Conservation (phyloP, 2,329 filamentous ascomycete genomes). For the Pyrenochaeta sp. region DNA sequence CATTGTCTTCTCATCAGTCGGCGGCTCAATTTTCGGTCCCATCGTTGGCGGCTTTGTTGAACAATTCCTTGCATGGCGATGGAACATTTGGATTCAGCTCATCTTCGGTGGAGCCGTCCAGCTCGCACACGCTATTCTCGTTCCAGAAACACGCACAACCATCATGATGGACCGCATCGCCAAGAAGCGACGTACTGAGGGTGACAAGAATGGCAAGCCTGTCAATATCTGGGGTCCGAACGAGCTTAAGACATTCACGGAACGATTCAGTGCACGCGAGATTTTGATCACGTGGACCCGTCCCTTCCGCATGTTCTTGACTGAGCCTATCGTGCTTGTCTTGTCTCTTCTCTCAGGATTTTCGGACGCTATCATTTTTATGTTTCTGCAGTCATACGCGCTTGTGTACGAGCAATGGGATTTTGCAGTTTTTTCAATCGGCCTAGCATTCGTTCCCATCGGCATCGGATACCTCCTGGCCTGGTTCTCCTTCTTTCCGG, state of each 20-base stretch:
- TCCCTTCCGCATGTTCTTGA: constrained; percentile 78
- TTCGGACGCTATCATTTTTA: constrained; percentile 80
- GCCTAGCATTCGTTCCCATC: constrained; percentile 68
- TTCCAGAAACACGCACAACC: constrained; percentile 80
- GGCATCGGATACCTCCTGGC: constrained; percentile 70
- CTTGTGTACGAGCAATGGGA: constrained; percentile 74
- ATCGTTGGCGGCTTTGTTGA: constrained; percentile 82
- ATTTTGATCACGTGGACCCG: constrained; percentile 61
- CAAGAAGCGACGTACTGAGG: constrained; percentile 73
- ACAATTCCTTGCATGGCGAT: constrained; percentile 74
- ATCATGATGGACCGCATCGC: constrained; percentile 82
- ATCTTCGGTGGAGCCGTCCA: constrained; percentile 80
- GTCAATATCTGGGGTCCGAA: constrained; percentile 76
- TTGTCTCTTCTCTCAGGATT: constrained; percentile 78
- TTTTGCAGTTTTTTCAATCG: constrained; percentile 66
- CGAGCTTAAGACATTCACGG: constrained; percentile 63
- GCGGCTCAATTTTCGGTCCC: constrained; percentile 77
- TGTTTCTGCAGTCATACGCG: constrained; percentile 75
- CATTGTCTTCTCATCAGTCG: constrained; percentile 80
- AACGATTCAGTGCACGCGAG: constrained; percentile 50
- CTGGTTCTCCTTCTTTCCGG: constrained; percentile 68
- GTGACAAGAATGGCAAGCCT: constrained; percentile 66
- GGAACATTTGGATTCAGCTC: constrained; percentile 86
- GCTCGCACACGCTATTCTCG: constrained; percentile 70
- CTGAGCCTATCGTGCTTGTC: constrained; percentile 76